phyloP scores from a whole-genome alignment of 1,284 basidiomycete genomes.

The Blastosporella zonata region DNA sequence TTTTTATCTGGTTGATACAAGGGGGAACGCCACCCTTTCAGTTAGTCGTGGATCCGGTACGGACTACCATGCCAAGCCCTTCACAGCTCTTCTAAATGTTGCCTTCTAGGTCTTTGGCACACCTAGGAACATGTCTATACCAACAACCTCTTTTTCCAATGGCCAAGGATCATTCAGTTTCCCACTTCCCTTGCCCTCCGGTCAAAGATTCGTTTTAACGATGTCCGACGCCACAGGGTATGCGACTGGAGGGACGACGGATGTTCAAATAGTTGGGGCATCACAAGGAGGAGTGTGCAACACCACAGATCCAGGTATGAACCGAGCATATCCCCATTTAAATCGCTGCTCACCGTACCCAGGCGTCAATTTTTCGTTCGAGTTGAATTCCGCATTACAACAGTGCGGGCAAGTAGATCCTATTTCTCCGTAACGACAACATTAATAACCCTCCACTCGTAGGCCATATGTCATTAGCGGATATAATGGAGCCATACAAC shows the following conservation, averaged over 20 bases:
- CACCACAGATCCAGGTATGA: conserved; percentile 41
- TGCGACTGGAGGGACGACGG: conserved; percentile 58
- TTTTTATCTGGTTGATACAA: conserved; percentile 24
- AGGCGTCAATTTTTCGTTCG: conserved; percentile 47
- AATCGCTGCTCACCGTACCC: neutral
- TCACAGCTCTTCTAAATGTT: conserved; percentile 7
- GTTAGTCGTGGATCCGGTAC: conserved; percentile 57
- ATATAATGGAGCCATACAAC: conserved; percentile 52
- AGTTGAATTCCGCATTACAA: conserved; percentile 48
- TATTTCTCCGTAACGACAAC: neutral
- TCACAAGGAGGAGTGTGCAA: conserved; percentile 53
- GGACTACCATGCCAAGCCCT: conserved; percentile 21
- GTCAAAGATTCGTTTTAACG: conserved; percentile 47
- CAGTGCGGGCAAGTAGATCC: conserved; percentile 57
- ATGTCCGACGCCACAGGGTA: conserved; percentile 75
- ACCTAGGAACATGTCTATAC: conserved; percentile 55
- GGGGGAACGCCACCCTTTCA: conserved; percentile 64
- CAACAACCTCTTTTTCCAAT: conserved; percentile 50
- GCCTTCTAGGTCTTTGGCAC: conserved; percentile 46
- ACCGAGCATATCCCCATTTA: conserved; percentile 4
- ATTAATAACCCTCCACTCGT: neutral
- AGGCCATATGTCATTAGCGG: conserved; percentile 54
- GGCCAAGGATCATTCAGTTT: conserved; percentile 53
- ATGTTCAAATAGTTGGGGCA: conserved; percentile 47
- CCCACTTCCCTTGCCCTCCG: conserved; percentile 40